Evolutionary conservation across 495 filamentous ascomycete species (phyloP), one percentile per base, ranked within the genome.

Genomic region (Podospora bellae-mahoneyi): DNA sequence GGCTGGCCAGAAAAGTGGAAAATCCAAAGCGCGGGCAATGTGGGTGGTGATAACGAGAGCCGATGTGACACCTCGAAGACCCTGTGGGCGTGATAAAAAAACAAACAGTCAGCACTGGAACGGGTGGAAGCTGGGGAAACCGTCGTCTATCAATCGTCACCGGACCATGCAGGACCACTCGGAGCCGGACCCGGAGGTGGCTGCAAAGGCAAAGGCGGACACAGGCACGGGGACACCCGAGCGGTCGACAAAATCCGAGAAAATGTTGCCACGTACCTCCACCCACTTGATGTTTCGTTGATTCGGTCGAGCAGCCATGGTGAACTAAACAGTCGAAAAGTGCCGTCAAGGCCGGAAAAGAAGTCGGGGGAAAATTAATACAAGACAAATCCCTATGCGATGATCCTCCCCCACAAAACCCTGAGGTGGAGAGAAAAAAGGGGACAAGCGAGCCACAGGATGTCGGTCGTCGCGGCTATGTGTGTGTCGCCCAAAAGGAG

Each of bases 51-150:
- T 84, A 59, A 90, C 87, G 53, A 89, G 79, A 62, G 86, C 81
- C 7, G 88, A 89, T n/a, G 87, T 87, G 54, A 90, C 77, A 53
- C 88, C 88, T 65, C 88, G 82, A 2, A 90, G 80, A 57, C 88
- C 88, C 87, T 89, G 73, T 58, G n/a, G 23, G n/a, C 15, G 58
- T 3, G 6, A 44, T 65, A 58, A 58, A 4, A 57, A 20, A 57
- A 32, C 3, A 32, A 26, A 15, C 15, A 20, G 66, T 73, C 23
- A 73, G 66, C 20, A 58, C 23, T 18, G n/a, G 18, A 20, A 26
- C 23, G 55, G 55, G 4, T 58, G 9, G 55, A 26, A 58, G n/a
- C n/a, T 58, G 55, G 15, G 18, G 23, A 23, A 7, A 18, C 26
- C 2, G 59, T 15, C n/a, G 26, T 58, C 48, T 58, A 28, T 48